phyloP scores from a whole-genome alignment of 2,329 filamentous ascomycete species.

The Cadophora malorum region DNA sequence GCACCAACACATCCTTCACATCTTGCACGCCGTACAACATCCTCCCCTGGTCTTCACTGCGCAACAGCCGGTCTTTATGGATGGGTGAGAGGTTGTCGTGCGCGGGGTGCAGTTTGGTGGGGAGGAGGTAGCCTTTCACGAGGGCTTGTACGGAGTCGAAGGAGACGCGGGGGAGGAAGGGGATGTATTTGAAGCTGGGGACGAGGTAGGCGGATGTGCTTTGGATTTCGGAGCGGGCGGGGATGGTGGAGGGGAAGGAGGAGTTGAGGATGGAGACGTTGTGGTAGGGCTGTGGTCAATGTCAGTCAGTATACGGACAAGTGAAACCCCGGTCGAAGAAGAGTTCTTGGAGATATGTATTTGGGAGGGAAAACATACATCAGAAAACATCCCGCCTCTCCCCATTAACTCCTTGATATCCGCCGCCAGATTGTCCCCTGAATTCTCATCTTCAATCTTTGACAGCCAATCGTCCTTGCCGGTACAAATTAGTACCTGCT shows the following conservation, averaged over 20 bases:
- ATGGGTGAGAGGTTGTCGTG: conserved; percentile 64
- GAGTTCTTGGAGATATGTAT: not conserved
- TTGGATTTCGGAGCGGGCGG: conserved; percentile 48
- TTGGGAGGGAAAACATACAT: conserved; percentile 58
- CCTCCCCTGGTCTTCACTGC: conserved; percentile 58
- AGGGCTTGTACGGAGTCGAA: conserved; percentile 62
- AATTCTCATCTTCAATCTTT: conserved; percentile 82
- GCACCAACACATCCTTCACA: conserved; percentile 72
- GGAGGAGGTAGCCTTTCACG: conserved; percentile 70
- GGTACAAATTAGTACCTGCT: conserved; percentile 85
- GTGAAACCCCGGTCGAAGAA: not conserved
- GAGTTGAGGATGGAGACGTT: conserved; percentile 79
- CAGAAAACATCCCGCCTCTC: conserved; percentile 67
- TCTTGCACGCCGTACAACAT: conserved; percentile 64
- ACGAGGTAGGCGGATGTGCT: conserved; percentile 76
- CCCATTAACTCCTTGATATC: conserved; percentile 75
- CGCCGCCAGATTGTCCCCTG: conserved; percentile 68
- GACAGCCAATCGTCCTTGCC: conserved; percentile 82
- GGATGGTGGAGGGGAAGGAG: conserved; percentile 67
- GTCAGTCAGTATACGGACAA: not conserved
- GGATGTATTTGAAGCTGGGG: conserved; percentile 82
- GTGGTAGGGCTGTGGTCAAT: conserved; percentile 75
- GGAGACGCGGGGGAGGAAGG: conserved; percentile 68
- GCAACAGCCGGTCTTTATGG: conserved; percentile 58
- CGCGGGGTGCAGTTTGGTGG: conserved; percentile 64